Evolutionary conservation across 805 yeast genomes (phyloP), one percentile per base, ranked within the genome.

Genomic region (Candida multigemmis): DNA sequence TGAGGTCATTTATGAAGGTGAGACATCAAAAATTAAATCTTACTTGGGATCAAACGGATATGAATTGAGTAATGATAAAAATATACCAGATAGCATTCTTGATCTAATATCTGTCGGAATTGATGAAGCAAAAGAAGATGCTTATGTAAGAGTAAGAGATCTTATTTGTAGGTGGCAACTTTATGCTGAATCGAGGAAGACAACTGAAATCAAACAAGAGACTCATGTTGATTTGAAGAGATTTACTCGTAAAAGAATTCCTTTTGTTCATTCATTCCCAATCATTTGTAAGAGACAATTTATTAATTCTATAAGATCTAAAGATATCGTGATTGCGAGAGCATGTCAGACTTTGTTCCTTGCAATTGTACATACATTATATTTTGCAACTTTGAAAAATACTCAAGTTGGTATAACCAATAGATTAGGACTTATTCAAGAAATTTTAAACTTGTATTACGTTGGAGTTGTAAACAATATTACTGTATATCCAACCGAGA

Each of bases 391-490:
- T 3, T 47, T 61, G 28, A 50, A 34, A 23, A 47, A 57, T 30
- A 34, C 46, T 8, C 51, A 46, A 26, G 57, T 57, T 14, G 77
- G 89, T 19, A 65, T 82, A 17, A 64, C 63, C 31, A 72, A 83
- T 48, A 57, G 93, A 37, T 50, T 85, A 11, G 94, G 94, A 3
- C 53, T 84, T 25, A 65, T 79, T 3, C 94, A 85, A 48, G 82
- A 81, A 42, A 67, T 77, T 3, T 57, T 78, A 13, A 74, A 84
- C 16, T 47, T 84, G 27, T 84, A 79, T 44, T 85, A 75, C 46
- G 74, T 76, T 25, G 95, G 95, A 1, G 71, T 84, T 67, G 63
- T 85, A 30, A 81, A 78, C 41, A 84, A 83, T 48, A 60, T 84
- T 44, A 70, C 87, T 1, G 62, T 80, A n/a, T 85, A 77, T 44